A percentile compares a stretch with the other conserved stretches of the same genome.
Evolutionary conservation across 345 rosid genomes (phyloP).

Genomic region (Hirschfeldia incana): DNA sequence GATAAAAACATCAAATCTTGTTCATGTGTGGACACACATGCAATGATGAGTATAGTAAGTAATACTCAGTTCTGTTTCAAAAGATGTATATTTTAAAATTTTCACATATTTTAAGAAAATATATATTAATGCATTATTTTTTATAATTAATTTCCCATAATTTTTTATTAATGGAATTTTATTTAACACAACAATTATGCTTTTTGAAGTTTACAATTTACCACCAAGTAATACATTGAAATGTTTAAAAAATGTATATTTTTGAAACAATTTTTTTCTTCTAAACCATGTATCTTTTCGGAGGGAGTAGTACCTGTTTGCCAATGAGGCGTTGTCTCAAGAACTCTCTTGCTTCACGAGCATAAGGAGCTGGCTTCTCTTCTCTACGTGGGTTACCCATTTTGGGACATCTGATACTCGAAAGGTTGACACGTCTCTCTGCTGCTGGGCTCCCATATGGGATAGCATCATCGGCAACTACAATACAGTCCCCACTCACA

Average conservation of each 20-base stretch:
- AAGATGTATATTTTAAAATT: too few species aligned
- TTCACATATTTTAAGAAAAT: too few species aligned
- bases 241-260: too few species aligned
- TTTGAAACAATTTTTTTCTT: too few species aligned
- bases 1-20: neutral
- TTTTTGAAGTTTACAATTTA: too few species aligned
- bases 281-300: too few species aligned
- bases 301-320: conserved; percentile 48
- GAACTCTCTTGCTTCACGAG: conserved; percentile 91
- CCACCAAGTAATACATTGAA: too few species aligned
- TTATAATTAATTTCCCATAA: too few species aligned
- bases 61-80: too few species aligned
- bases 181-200: too few species aligned
- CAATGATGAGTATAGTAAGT: neutral
- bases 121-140: too few species aligned
- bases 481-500: neutral
- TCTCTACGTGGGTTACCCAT: conserved; percentile 81
- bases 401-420: neutral
- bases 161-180: too few species aligned
- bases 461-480: neutral
- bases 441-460: neutral
- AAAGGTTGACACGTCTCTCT: neutral
- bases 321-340: conserved; percentile 83
- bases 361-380: conserved; percentile 90
- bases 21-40: neutral